phyloP scores from a whole-genome alignment of 2,329 filamentous ascomycete genomes.

The Talaromyces sp. region DNA sequence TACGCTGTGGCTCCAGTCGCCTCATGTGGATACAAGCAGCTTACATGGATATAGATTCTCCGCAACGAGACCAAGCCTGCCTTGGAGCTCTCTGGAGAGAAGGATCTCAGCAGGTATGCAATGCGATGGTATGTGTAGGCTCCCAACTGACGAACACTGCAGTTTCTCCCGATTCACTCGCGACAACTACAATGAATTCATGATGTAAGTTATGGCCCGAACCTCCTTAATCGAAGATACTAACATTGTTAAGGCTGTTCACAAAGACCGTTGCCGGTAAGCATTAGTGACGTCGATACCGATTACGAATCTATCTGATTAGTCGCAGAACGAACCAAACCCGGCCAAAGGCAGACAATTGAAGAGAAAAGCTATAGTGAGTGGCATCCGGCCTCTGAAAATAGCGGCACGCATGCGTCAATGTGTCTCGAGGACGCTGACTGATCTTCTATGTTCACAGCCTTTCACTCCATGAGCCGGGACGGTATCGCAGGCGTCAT shows the following conservation, averaged over 20 bases:
- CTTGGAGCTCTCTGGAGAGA: slow-evolving; percentile 71
- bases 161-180: slow-evolving; percentile 78
- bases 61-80: slow-evolving; percentile 75
- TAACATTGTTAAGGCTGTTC: slow-evolving; percentile 54
- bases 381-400: not conserved
- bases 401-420: not conserved
- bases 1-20: slow-evolving; percentile 45
- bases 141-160: not conserved
- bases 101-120: slow-evolving; percentile 58
- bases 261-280: slow-evolving; percentile 70
- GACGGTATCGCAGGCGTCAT: slow-evolving; percentile 73
- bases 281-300: not conserved
- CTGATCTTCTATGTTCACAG: slow-evolving; percentile 26
- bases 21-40: not conserved
- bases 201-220: slow-evolving; percentile 11
- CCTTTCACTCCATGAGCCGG: slow-evolving; percentile 70
- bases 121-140: not conserved
- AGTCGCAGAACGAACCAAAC: slow-evolving; percentile 63
- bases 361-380: slow-evolving; percentile 49
- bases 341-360: slow-evolving; percentile 80
- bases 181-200: slow-evolving; percentile 52
- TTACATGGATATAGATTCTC: slow-evolving; percentile 58
- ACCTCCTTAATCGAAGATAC: not conserved
- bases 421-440: not conserved
- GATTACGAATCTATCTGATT: slow-evolving; percentile 2